These are phyloP conservation scores for Telfairia occidentalis DNA, from an alignment of 331 rosid species.

Conservation along the genomic window DNA sequence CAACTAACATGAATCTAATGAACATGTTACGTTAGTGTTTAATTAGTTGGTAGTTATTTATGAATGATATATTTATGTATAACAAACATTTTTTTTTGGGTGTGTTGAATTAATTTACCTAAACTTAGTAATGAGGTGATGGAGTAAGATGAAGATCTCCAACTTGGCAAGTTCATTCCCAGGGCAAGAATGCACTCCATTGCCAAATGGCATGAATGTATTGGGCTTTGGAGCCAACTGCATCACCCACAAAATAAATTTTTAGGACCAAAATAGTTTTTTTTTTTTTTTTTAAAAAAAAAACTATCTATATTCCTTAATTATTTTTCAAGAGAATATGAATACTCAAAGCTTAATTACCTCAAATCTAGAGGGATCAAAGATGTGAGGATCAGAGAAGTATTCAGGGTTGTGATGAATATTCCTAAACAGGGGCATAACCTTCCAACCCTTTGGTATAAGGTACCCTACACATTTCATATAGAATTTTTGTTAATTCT, in stretches of 20 bases:
- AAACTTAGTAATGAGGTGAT: slow-evolving; percentile 58
- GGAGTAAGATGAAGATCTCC: slow-evolving; percentile 59
- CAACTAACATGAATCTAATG: no score
- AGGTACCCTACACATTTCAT: slow-evolving; percentile 47
- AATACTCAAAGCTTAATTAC: slow-evolving; percentile 21
- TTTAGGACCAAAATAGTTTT: not conserved
- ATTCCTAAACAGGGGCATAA: slow-evolving; percentile 86
- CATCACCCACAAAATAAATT: slow-evolving; percentile 6
- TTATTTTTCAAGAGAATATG: no score
- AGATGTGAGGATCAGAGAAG: slow-evolving; percentile 54
- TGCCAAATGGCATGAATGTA: slow-evolving; percentile 92
- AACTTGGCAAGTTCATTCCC: slow-evolving; percentile 88
- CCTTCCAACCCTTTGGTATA: slow-evolving; percentile 98
- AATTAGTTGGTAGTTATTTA: not conserved
- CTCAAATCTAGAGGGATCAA: slow-evolving; percentile 89
- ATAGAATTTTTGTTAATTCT: not conserved
- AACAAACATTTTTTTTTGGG: not conserved
- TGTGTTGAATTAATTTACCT: slow-evolving; percentile 40
- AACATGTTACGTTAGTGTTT: no score
- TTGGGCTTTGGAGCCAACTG: slow-evolving; percentile 58
- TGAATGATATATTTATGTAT: not conserved
- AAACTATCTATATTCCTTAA: no score
- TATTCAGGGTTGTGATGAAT: slow-evolving; percentile 83
- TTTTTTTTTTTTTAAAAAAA: no score
- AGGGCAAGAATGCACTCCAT: slow-evolving; percentile 79